phyloP scores from a whole-genome alignment of 2,329 filamentous ascomycete genomes.

The Diaporthe nobilis region DNA sequence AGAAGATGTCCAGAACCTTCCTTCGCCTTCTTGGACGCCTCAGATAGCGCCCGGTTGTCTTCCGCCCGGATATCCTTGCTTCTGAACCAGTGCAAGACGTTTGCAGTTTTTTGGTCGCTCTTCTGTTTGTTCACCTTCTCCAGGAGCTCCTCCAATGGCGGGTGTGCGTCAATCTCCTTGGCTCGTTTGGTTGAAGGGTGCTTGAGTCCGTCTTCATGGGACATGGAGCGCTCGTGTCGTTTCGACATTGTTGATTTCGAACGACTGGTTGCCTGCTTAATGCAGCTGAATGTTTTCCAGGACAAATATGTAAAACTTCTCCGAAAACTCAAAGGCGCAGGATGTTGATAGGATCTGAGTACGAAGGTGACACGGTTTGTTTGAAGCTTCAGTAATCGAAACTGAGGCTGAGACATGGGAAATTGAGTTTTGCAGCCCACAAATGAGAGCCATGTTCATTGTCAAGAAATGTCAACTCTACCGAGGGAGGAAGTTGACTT shows the following conservation, averaged over 20 bases:
- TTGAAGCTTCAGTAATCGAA: neutral
- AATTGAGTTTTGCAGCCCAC: neutral
- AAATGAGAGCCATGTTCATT: neutral
- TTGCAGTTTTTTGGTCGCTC: slow-evolving; percentile 25
- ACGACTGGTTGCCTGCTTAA: neutral
- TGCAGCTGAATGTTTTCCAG: accelerated
- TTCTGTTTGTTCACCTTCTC: slow-evolving; percentile 38
- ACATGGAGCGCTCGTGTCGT: slow-evolving; percentile 44
- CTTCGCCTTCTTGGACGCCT: slow-evolving; percentile 43
- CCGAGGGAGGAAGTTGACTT: too few species aligned
- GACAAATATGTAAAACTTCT: accelerated
- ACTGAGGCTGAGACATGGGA: neutral
- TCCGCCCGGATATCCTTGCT: slow-evolving; percentile 46
- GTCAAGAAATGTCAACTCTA: neutral
- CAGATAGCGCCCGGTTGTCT: slow-evolving; percentile 46
- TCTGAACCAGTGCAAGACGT: slow-evolving; percentile 47
- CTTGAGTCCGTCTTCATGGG: slow-evolving; percentile 45
- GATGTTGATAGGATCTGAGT: too few species aligned
- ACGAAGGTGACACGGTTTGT: neutral
- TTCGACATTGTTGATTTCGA: slow-evolving; percentile 32
- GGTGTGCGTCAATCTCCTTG: slow-evolving; percentile 46
- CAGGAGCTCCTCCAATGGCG: slow-evolving; percentile 42
- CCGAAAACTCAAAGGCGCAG: too few species aligned
- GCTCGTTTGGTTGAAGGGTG: slow-evolving; percentile 48
- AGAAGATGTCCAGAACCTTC: slow-evolving; percentile 42